phyloP scores from a whole-genome alignment of 106 monocot genomes.

The Triglochin maritima region DNA sequence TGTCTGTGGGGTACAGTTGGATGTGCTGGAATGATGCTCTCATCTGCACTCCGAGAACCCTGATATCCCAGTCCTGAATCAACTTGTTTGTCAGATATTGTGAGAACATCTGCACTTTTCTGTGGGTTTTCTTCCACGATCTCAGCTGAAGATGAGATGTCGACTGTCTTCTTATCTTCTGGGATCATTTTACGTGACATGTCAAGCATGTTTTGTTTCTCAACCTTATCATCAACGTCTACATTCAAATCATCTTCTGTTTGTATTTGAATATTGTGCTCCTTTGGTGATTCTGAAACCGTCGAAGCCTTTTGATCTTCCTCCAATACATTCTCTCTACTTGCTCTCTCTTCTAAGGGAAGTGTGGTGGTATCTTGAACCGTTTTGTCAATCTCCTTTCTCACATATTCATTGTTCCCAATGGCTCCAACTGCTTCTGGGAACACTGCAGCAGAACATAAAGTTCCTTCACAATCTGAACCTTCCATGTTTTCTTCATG shows the following conservation, averaged over 20 bases:
- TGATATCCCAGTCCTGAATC: too few species aligned
- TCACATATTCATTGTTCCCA: neutral
- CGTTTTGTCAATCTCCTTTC: neutral
- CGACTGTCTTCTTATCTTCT: neutral
- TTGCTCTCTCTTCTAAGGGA: neutral
- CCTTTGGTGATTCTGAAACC: neutral
- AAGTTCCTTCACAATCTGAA: neutral
- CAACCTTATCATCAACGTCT: neutral
- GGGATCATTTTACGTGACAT: neutral
- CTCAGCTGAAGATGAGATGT: neutral
- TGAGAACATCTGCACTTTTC: neutral
- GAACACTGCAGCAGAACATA: neutral
- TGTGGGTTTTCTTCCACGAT: conserved; percentile 3
- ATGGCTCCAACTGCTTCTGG: neutral
- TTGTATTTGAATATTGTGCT: neutral
- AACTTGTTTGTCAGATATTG: too few species aligned
- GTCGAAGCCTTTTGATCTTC: neutral
- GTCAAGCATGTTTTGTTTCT: neutral
- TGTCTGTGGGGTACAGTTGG: neutral
- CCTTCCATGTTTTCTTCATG: neutral
- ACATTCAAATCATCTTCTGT: neutral
- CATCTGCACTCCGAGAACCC: neutral
- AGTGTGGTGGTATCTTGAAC: neutral
- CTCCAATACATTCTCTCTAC: neutral
- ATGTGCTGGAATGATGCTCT: neutral